Base-by-base conservation (phyloP, 2,329 filamentous ascomycete species). In the Colletotrichum sp. region DNA sequence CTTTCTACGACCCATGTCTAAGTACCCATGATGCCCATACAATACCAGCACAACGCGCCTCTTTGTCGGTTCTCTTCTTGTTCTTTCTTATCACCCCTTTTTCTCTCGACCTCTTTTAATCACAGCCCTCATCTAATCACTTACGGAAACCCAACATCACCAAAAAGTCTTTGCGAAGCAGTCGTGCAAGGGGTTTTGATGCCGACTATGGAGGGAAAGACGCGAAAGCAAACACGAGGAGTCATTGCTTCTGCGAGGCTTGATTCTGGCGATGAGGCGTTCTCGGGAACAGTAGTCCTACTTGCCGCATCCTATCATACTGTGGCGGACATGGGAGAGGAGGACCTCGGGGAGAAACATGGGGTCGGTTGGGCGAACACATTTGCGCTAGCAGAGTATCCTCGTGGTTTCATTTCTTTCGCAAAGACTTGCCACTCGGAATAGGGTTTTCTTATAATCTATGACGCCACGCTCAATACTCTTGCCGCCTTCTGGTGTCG, bases 21-120 rank as follows among this genome's bases (percentile, higher is more conserved):
- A 88, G 87, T 89, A 87, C 85, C 88, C 86, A 90, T 89, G 89
- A 92, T 89, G 87, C 86, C 87, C 85, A 87, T 88, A 88, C 87
- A 89, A 88, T 89, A 90, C 87, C 88, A 90, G 88, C 88, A 88
- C 87, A 86, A 85, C 84, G 88, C 88, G 86, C 86, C 85, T 87
- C 84, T 83, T 87, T 88, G 86, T 80, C 68, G 52, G 64, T 77
- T 77, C 71, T 68, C 55, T 77, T 78, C 73, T 71, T 73, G 76
- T 76, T 60, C 38, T 75, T 74, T 78, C 68, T 77, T 78, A 71
- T 69, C 60, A 71, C 71, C 74, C 71, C 66, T 71, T 63, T 76
- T 77, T 78, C 57, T 71, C 61, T 74, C 32, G 69, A 71, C 77
- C 72, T 78, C 77, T 77, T 77, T 75, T 77, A 77, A 78, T 78